Base-by-base conservation (phyloP, 352 stramenopile genomes). In the Pythium periplocum region DNA sequence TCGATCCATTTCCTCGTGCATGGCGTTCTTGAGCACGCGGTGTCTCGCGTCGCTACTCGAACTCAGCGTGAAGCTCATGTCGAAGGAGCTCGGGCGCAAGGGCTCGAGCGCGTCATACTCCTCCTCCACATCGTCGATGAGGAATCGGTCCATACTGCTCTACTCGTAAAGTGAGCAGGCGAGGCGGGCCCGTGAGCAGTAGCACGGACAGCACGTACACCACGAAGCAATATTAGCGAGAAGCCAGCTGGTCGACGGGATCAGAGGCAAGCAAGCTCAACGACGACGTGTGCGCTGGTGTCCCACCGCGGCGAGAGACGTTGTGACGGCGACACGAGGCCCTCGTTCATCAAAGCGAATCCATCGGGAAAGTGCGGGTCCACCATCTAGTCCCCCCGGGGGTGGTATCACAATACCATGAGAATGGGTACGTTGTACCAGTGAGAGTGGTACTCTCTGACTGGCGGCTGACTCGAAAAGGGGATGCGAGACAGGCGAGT, bases 31-130 rank as follows among this genome's bases (percentile, higher is more conserved):
- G 41, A 32, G 34, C 46, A 60, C 60, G 40, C 50, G 60, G 54
- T 51, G 60, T 42, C 55, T 64, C 32, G 51, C 51, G 37, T 68
- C 61, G 45, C 59, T 53, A 56, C 62, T 74, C 41, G 57, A 60
- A 53, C 74, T 75, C 6, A 90, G 77, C 35, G 78, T 90, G 68
- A 91, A 91, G 59, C 78, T 90, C 77, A 90, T 87, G 74, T 94
- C 82, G 61, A 94, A 94, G 34, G 82, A 93, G 59, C 84, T 91
- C n/a, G 84, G 71, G 3, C 84, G 84, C 70, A 92, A 85, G 46
- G 84, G 84, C 69, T 92, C 84, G 10, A 94, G 78, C 2, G 69
- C 82, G 63, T 94, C 84, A 45, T 82, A 90, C 51, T 85, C 72
- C 48, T 86, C 74, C 53, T 90, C 80, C 54, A 91, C 78, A 55